Base-by-base conservation (phyloP, 495 filamentous ascomycete genomes). In the Neurospora discreta region DNA sequence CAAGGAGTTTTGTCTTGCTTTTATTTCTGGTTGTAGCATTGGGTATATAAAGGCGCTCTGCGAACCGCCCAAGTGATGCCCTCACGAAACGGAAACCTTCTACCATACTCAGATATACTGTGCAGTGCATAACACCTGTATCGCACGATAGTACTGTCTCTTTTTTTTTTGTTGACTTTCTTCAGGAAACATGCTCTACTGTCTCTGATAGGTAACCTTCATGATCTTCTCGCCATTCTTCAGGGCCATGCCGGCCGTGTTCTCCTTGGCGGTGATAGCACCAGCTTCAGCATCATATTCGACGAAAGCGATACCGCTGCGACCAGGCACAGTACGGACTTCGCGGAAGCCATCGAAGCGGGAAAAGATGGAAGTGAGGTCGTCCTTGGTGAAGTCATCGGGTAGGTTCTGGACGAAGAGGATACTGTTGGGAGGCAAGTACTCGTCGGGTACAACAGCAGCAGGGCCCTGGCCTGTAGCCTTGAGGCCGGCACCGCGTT, bases 391-490 rank as follows among this genome's bases (percentile, higher is more conserved):
- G 75, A 91, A 92, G 71, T 93, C 91, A 74, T 96, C 93, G 18
- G 96, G 95, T 67, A 99, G 78, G 76, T 97, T 93, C 81, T 94
- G 93, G 69, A 98, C 84, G 85, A 98, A 97, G n/a, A 99, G 87
- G 73, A 93, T 95, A 82, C 96, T 97, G 87, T 98, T 99, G 65
- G 96, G 95, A 3, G 94, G 95, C 0, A 98, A 88, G 79, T 96
- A 98, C 82, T 99, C 95, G 87, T 98, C 96, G 3, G 95, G 95
- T 18, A 98, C 89, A 68, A 96, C 91, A 23, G 90, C 86, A 33
- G 90, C 86, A 0, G 89, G 84, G n/a, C 88, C 85, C 20, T 88
- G 85, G 72, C 88, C 86, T 8, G 91, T 90, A 9, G 93, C 88
- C 80, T 95, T 96, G 86, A 95, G 91, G 41, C 93, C 93, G 16